Conservation (phyloP, 2,329 filamentous ascomycete species). For the Geoglossum cookeanum region DNA sequence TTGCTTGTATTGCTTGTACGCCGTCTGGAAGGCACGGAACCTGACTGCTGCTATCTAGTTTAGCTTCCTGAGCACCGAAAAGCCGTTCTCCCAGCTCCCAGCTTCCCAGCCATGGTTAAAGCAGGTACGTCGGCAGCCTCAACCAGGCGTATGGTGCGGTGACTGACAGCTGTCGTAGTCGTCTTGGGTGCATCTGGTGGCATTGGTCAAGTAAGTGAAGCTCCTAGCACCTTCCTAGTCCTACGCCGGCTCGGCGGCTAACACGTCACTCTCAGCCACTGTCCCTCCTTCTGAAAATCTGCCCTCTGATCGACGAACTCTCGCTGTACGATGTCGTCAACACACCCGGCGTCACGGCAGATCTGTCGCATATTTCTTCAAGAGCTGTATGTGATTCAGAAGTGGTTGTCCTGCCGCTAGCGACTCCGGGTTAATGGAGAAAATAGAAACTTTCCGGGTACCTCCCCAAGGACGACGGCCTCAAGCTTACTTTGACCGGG, state of each 20-base stretch:
- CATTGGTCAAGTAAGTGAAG: constrained; percentile 69
- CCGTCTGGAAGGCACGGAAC: not conserved
- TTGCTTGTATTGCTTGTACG: too few relatives aligned
- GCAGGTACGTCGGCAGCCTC: constrained; percentile 16
- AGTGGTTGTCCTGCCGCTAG: constrained; percentile 7
- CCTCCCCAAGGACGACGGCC: constrained; percentile 66
- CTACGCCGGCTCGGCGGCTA: constrained; percentile 5
- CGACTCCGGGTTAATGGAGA: not conserved
- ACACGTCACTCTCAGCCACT: constrained; percentile 44
- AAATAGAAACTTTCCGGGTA: constrained; percentile 69
- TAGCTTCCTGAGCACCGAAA: not conserved
- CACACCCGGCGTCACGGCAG: constrained; percentile 85
- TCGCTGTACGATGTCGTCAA: constrained; percentile 99
- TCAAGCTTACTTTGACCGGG: constrained; percentile 75
- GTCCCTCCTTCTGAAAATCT: constrained; percentile 88
- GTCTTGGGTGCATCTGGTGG: constrained; percentile 95
- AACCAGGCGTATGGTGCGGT: not conserved
- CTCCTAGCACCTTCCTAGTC: not conserved
- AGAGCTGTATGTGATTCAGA: constrained; percentile 43
- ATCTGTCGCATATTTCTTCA: constrained; percentile 94
- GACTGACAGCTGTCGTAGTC: constrained; percentile 21
- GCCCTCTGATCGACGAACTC: constrained; percentile 74
- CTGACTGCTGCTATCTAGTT: not conserved
- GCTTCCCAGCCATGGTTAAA: constrained; percentile 25
- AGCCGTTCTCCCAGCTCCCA: not conserved